Conservation (phyloP, 2,329 filamentous ascomycete genomes). For the Sclerotinia glacialis region DNA sequence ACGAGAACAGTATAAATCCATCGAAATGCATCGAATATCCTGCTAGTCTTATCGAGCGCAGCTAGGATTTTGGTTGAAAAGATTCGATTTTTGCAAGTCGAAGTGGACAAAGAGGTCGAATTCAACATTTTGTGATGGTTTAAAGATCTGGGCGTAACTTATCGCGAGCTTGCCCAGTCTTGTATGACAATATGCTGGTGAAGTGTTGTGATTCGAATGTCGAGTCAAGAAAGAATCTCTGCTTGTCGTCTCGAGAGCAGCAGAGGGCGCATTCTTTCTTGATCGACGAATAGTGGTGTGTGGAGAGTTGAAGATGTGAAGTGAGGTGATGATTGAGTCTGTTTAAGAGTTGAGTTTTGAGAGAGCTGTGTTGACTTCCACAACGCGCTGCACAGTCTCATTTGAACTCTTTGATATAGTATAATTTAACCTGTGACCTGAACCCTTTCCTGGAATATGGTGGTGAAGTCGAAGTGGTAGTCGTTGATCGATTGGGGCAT, state of each 20-base stretch:
- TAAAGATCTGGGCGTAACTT: slow-evolving; percentile 17
- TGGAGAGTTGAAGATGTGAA: background rate
- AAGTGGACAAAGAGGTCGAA: background rate
- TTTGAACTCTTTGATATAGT: slow-evolving; percentile 5
- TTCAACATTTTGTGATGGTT: background rate
- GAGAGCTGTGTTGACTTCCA: slow-evolving; percentile 20
- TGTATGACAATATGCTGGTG: slow-evolving; percentile 5
- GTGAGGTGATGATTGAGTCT: background rate
- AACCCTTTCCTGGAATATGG: slow-evolving; percentile 18
- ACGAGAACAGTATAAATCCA: slow-evolving; percentile 9
- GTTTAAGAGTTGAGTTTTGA: slow-evolving; percentile 9
- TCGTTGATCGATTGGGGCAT: background rate
- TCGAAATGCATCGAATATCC: slow-evolving; percentile 13
- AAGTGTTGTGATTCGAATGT: slow-evolving; percentile 7
- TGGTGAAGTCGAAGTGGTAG: background rate
- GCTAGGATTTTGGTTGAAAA: background rate
- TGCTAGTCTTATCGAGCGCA: slow-evolving; percentile 15
- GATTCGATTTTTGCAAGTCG: slow-evolving; percentile 11
- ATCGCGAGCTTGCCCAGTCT: slow-evolving; percentile 15
- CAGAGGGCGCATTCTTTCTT: slow-evolving; percentile 17
- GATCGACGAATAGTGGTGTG: slow-evolving; percentile 4
- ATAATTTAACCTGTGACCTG: slow-evolving; percentile 19
- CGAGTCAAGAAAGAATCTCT: slow-evolving; percentile 12
- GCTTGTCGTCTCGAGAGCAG: slow-evolving; percentile 18
- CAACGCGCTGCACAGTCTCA: slow-evolving; percentile 18